Base-by-base conservation (phyloP, 2,329 filamentous ascomycete species). In the Alternaria tenuissima region DNA sequence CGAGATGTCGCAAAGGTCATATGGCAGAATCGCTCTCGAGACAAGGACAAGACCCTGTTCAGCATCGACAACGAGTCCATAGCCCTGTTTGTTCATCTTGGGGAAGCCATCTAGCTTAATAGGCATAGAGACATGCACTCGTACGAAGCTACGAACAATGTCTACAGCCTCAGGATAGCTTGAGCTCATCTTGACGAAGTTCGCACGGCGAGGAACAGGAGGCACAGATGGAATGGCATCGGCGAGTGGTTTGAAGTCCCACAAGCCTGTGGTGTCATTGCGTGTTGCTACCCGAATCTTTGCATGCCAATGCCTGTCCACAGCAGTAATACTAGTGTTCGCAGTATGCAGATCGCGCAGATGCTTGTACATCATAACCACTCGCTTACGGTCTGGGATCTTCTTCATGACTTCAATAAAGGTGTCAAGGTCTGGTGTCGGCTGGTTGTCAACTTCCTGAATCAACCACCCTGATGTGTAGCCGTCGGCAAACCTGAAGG, bases 81-180 rank as follows among this genome's bases (percentile, higher is more conserved):
- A 97, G 1, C 95, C 95, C 81, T 93, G 95, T 80, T 96, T 95
- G 49, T 93, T 87, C 67, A 95, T 93, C 78, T 95, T 92, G 6
- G 95, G 96, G 77, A 97, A 99, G n/a, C 95, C 95, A 76, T 99
- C 95, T 9, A 99, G 86, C 83, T 98, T 98, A 63, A 99, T 83
- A 0, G 95, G 95, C 90, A 99, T 94, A 24, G 90, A 91, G 71
- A 94, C 96, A 65, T 92, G 90, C 56, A 99, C 91, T 39, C 95
- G 91, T 26, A 99, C 94, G 76, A 99, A 98, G 75, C 94, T 97
- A 67, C 92, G 90, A 39, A 99, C 92, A 63, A 99, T 88, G 67
- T 97, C 93, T 3, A 94, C 93, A n/a, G 95, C 94, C 18, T 92
- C 92, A 24, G 93, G 89, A 75, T 97, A 91, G 60, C 91, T 91